phyloP scores from a whole-genome alignment of 768 basidiomycete species.

The Trametes cingulata region DNA sequence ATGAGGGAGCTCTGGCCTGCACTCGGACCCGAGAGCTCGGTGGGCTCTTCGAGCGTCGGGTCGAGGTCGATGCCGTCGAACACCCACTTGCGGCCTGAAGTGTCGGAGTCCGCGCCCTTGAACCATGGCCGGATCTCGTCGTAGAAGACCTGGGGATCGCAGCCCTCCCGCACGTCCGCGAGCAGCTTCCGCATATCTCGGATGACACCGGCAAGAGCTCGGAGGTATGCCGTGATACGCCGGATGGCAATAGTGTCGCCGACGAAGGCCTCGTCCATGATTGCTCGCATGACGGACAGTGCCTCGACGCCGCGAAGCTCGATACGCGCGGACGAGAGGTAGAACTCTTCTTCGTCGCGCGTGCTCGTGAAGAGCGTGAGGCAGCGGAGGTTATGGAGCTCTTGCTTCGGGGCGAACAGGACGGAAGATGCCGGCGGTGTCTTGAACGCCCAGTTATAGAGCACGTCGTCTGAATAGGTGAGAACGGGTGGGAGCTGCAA shows the following conservation, averaged over 20 bases:
- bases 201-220: conserved; percentile 62
- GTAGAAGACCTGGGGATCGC: conserved; percentile 69
- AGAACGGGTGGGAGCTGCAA: conserved; percentile 85
- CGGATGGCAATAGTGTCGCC: conserved; percentile 48
- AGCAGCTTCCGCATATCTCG: conserved; percentile 62
- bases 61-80: conserved; percentile 48
- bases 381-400: conserved; percentile 60
- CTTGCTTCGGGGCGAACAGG: conserved; percentile 36
- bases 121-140: conserved; percentile 64
- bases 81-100: conserved; percentile 34
- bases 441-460: conserved; percentile 74
- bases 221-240: conserved; percentile 61
- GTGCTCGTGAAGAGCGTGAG: conserved; percentile 77
- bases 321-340: conserved; percentile 80
- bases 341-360: conserved; percentile 83
- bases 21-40: conserved; percentile 54
- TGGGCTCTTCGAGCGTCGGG: conserved; percentile 33
- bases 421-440: conserved; percentile 14
- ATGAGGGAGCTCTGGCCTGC: conserved; percentile 66
- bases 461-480: conserved; percentile 89
- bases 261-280: conserved; percentile 88
- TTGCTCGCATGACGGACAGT: conserved; percentile 80
- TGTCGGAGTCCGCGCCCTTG: conserved; percentile 49
- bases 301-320: conserved; percentile 85
- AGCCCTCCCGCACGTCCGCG: conserved; percentile 62